Evolutionary conservation across 768 basidiomycete genomes (phyloP), one percentile per base, ranked within the genome.

Genomic region (Amanita pseudoporphyria): DNA sequence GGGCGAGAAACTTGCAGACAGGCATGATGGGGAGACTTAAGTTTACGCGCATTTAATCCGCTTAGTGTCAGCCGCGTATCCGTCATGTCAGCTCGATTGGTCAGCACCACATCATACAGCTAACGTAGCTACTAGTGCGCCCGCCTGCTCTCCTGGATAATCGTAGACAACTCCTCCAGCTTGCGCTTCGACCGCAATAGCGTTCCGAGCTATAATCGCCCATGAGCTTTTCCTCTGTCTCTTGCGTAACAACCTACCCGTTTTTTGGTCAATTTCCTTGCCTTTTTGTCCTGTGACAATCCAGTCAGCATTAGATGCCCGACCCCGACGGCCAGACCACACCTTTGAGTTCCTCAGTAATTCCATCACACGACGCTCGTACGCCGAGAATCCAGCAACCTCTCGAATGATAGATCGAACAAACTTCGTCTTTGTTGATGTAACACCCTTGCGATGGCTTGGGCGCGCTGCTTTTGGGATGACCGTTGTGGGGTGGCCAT

Each of bases 251-350:
- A 45, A 81, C 84, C 59, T 63, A 96, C 95, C 78, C 93, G 84
- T 78, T 95, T 97, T 84, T 99, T 99, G 60, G 93, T 94, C 77
- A 98, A 76, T 76, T 98, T 98, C 69, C 92, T 80, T 53, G 95
- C 95, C 73, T 95, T 97, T 83, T 99, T 99, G 70, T 99, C 95
- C 92, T 92, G 62, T 6, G 42, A 12, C 13, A 41, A 7, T 1
- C 22, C 13, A 32, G n/a, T 56, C 31, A 45, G 48, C 32, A 49
- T 31, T 36, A 40, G 16, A 1, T 30, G 18, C 9, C 1, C 6
- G 5, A 19, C 26, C 13, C 24, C 28, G 26, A 46, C 24, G 13
- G 24, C 36, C 40, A 13, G 39, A 32, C 84, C 58, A 7, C 65
- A 87, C 87, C 77, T 95, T 96, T 56, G 90, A 93, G 81, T 96